A percentile compares a stretch with the other conserved stretches of the same genome.
phyloP scores from a whole-genome alignment of 2,329 filamentous ascomycete species.

The Rutstroemia sp. region DNA sequence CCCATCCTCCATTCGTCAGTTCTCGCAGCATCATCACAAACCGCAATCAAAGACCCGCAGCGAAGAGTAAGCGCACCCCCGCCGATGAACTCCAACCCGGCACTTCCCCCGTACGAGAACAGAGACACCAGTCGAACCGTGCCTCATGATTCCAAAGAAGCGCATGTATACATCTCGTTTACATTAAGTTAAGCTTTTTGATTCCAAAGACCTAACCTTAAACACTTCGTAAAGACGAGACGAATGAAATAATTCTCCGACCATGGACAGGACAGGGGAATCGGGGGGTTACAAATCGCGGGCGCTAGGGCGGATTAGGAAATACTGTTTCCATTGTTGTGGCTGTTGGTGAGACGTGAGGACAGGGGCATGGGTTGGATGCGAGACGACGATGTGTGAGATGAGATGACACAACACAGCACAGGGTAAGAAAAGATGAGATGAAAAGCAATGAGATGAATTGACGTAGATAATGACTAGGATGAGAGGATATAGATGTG shows the following conservation, averaged over 20 bases:
- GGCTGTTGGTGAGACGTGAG: too few relatives aligned
- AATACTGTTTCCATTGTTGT: slow-evolving; percentile 1
- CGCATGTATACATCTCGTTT: too few relatives aligned
- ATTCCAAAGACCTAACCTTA: background rate
- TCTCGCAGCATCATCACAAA: too few relatives aligned
- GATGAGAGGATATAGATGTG: background rate
- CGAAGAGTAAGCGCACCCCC: too few relatives aligned
- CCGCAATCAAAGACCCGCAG: too few relatives aligned
- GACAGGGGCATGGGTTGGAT: background rate
- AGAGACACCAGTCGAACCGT: too few relatives aligned
- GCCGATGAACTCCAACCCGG: too few relatives aligned
- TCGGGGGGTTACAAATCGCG: background rate
- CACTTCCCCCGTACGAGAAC: too few relatives aligned
- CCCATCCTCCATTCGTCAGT: background rate
- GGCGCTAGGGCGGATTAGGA: background rate
- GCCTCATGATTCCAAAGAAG: background rate
- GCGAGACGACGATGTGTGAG: background rate
- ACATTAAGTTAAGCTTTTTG: background rate
- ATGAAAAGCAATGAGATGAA: background rate
- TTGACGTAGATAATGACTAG: background rate
- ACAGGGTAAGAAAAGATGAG: too few relatives aligned
- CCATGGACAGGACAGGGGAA: background rate
- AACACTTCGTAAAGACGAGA: too few relatives aligned
- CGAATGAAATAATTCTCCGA: background rate
- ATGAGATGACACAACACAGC: too few relatives aligned